phyloP scores from a whole-genome alignment of 1,284 basidiomycete genomes.

The Tetrapyrgos nigripes region DNA sequence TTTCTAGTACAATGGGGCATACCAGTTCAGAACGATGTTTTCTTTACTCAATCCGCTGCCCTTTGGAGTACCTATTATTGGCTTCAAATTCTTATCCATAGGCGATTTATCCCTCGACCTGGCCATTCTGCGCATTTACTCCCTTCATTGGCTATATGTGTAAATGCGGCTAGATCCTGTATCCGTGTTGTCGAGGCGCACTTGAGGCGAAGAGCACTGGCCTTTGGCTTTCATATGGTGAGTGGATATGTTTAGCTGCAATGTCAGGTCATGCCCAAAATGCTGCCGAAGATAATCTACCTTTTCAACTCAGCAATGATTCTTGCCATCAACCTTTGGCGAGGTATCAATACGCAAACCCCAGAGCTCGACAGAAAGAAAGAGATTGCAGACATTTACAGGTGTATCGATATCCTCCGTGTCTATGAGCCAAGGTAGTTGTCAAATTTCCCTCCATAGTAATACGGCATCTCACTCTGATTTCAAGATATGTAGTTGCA shows the following conservation, averaged over 20 bases:
- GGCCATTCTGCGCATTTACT: constrained; percentile 23
- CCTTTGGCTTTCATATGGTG: constrained; percentile 15
- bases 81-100: constrained; percentile 53
- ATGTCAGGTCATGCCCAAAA: background rate
- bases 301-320: background rate
- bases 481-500: constrained; percentile 1
- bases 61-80: constrained; percentile 42
- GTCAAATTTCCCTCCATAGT: background rate
- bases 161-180: constrained; percentile 37
- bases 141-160: constrained; percentile 38
- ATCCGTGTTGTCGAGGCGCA: constrained; percentile 25
- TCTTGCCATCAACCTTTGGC: constrained; percentile 3
- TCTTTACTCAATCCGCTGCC: constrained; percentile 61
- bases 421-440: constrained; percentile 4
- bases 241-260: constrained; percentile 20
- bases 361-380: background rate
- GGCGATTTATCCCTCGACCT: constrained; percentile 63
- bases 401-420: background rate
- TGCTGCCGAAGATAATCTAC: constrained; percentile 12
- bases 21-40: constrained; percentile 42
- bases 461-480: background rate
- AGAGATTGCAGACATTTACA: background rate
- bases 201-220: constrained; percentile 2
- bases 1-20: constrained; percentile 59
- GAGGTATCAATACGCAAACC: background rate